These are phyloP conservation scores for Stephanodiscus minutulus DNA, from an alignment of 108 stramenopile genomes.

Conservation along the genomic window DNA sequence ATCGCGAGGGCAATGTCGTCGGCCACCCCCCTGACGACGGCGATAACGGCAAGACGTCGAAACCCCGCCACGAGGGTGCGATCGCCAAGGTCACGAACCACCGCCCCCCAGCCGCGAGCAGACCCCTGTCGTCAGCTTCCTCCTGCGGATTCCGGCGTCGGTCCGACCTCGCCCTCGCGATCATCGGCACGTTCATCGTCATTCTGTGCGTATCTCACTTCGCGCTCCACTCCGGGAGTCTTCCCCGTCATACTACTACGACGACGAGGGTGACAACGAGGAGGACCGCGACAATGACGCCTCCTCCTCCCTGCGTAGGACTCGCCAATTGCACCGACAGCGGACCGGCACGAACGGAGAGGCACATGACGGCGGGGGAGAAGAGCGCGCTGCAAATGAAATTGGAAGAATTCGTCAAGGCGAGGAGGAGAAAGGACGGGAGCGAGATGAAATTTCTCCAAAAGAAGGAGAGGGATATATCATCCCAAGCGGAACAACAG, in stretches of 20 bases:
- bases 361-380: neutral
- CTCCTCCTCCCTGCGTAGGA: neutral
- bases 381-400: neutral
- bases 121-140: neutral
- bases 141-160: neutral
- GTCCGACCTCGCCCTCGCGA: constrained; percentile 21
- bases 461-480: too few species aligned
- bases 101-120: neutral
- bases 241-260: neutral
- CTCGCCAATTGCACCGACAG: too few species aligned
- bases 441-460: neutral
- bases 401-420: neutral
- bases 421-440: neutral
- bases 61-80: neutral
- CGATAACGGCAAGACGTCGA: neutral
- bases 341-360: neutral
- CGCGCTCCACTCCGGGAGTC: neutral
- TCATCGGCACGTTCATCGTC: constrained; percentile 12
- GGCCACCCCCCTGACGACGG: too few species aligned
- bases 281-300: neutral
- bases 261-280: too few species aligned
- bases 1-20: too few species aligned
- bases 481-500: neutral
- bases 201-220: constrained; percentile 6
- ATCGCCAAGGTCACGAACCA: neutral